phyloP scores from a whole-genome alignment of 1,284 basidiomycete genomes.

The Crucibulum cyathiforme region DNA sequence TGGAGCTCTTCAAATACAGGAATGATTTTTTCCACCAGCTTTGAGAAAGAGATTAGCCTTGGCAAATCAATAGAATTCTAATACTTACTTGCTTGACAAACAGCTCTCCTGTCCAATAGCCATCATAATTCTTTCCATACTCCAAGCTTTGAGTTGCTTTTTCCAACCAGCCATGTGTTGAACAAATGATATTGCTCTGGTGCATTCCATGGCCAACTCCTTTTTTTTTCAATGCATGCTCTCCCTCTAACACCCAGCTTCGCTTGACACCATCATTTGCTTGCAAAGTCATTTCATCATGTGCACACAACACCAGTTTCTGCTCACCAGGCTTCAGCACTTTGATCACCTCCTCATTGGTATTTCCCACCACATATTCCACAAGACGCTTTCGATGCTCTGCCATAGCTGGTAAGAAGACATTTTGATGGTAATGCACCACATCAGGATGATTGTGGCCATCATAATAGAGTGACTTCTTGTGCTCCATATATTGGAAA shows the following conservation, averaged over 20 bases:
- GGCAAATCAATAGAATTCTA: neutral
- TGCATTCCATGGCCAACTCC: conserved; percentile 32
- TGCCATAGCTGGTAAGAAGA: conserved; percentile 14
- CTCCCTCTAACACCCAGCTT: conserved; percentile 34
- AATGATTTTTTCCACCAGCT: conserved; percentile 47
- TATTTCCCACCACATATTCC: neutral
- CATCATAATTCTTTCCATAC: too few species aligned
- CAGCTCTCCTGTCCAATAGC: conserved; percentile 47
- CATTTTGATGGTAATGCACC: conserved; percentile 28
- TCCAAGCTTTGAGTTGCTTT: too few species aligned
- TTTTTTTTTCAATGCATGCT: conserved; percentile 36
- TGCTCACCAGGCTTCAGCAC: neutral
- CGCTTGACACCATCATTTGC: too few species aligned
- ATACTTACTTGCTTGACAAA: conserved; percentile 42
- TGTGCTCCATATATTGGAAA: conserved; percentile 26
- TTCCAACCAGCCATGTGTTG: too few species aligned
- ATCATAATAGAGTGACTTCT: conserved; percentile 40
- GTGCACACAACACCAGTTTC: neutral
- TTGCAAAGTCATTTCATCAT: conserved; percentile 32
- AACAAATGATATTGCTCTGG: conserved; percentile 23
- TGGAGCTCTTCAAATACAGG: conserved; percentile 33
- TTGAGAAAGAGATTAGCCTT: too few species aligned
- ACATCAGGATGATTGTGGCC: conserved; percentile 42
- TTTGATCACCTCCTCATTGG: neutral
- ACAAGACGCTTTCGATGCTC: neutral